Evolutionary conservation across 1,284 basidiomycete genomes (phyloP), one percentile per base, ranked within the genome.

Genomic region (Cerioporus squamosus): DNA sequence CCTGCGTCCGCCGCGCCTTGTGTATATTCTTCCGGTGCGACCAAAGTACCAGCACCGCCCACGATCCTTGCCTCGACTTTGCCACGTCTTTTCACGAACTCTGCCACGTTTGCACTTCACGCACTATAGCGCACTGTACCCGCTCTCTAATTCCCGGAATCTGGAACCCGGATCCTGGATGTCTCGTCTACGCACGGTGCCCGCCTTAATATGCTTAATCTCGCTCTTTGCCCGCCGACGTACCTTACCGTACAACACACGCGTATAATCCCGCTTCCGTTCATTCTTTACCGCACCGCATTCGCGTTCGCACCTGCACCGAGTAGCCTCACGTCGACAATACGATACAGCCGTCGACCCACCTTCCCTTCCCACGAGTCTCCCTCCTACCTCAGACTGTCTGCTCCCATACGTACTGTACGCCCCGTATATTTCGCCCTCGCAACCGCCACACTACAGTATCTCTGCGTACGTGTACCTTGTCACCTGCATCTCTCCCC

Each of bases 1-100:
- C 43, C 49, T 38, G 36, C 20, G 29, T 36, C 31, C 44, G 47
- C 29, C 44, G 47, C 57, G 46, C 51, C 53, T 42, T 50, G 51
- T 67, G 55, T 63, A 63, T 57, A 61, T 61, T 23, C 20, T 24
- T 39, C 12, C 26, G n/a, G 26, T 29, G 26, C 26, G 6, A 29
- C 26, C 26, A 5, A 9, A 29, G 26, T 29, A 29, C 26, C 26
- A 29, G 26, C 26, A 29, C 26, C n/a, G 26, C 43, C 57, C 62
- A 68, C 67, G 67, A 68, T 65, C 63, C 31, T 59, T 63, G 53
- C 51, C 56, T 49, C 66, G 33, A 36, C 57, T 49, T 57, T 47
- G 49, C 51, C 60, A 64, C 63, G 63, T 60, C 49, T 24, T 23
- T 26, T 22, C n/a, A n/a, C 40, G 55, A 56, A 54, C 49, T 48